These are phyloP conservation scores for Colletotrichum sp. DNA, from an alignment of 2,329 filamentous ascomycete species.

Conservation along the genomic window DNA sequence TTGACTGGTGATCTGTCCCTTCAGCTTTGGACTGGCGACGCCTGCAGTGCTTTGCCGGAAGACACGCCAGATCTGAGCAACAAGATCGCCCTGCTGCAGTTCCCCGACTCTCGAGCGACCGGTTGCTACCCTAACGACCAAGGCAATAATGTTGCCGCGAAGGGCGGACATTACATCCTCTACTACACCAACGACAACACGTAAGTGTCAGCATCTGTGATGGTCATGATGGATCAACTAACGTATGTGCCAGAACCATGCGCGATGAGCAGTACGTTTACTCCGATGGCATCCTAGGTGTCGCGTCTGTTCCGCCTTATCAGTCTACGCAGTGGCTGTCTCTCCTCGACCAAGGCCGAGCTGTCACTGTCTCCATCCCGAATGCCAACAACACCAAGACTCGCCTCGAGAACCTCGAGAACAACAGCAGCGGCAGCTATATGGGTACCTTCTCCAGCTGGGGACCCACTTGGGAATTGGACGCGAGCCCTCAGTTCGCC, in stretches of 20 bases:
- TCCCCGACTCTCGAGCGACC: constrained; percentile 30
- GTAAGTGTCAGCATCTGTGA: neutral
- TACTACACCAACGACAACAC: constrained; percentile 25
- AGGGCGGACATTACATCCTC: constrained; percentile 42
- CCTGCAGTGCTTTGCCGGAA: constrained; percentile 27
- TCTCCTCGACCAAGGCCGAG: neutral
- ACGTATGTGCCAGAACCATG: neutral
- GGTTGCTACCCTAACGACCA: constrained; percentile 32
- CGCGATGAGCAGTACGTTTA: constrained; percentile 1
- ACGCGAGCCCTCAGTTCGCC: constrained; percentile 60
- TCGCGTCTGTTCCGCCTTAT: neutral
- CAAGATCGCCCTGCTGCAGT: constrained; percentile 44
- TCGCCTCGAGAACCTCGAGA: constrained; percentile 6
- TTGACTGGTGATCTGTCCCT: constrained; percentile 11
- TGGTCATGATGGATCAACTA: neutral
- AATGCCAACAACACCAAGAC: constrained; percentile 12
- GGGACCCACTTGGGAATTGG: constrained; percentile 66
- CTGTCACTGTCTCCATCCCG: neutral
- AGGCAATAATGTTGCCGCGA: constrained; percentile 43
- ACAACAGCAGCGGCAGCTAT: constrained; percentile 27
- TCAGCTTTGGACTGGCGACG: constrained; percentile 20
- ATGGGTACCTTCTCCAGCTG: constrained; percentile 60
- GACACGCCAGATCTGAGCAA: constrained; percentile 43
- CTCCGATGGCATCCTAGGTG: neutral
- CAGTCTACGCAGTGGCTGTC: constrained; percentile 4